A percentile compares a stretch with the other conserved stretches of the same genome.
These are phyloP conservation scores for Pyrenophora seminiperda DNA, from an alignment of 2,329 filamentous ascomycete genomes.

Conservation along the genomic window DNA sequence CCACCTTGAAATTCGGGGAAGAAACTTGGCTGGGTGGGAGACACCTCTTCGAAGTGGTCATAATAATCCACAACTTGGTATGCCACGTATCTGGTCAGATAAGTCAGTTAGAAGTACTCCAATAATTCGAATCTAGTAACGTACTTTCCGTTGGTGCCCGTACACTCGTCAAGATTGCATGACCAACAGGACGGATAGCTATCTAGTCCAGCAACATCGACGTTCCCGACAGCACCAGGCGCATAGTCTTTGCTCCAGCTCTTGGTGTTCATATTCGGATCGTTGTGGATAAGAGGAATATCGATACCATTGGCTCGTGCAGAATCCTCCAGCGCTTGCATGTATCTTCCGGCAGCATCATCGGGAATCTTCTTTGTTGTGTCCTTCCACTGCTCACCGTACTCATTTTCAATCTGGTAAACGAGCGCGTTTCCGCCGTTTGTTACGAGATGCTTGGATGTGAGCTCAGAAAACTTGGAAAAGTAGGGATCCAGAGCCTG, in stretches of 20 bases:
- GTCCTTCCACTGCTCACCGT: constrained; percentile 50
- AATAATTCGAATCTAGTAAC: background rate
- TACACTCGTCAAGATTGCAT: constrained; percentile 66
- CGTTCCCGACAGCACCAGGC: constrained; percentile 57
- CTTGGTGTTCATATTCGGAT: constrained; percentile 63
- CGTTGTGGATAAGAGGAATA: constrained; percentile 63
- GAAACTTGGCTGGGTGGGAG: constrained; percentile 57
- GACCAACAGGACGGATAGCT: constrained; percentile 64
- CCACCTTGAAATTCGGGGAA: constrained; percentile 66
- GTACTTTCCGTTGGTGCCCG: constrained; percentile 61
- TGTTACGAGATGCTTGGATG: constrained; percentile 60
- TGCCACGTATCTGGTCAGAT: constrained; percentile 52
- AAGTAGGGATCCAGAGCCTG: constrained; percentile 62
- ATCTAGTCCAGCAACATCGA: constrained; percentile 60
- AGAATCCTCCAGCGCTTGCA: constrained; percentile 61
- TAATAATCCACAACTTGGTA: constrained; percentile 59
- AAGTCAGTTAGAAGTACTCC: background rate
- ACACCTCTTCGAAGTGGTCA: constrained; percentile 52
- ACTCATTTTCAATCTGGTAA: constrained; percentile 65
- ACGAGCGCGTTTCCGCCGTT: constrained; percentile 63
- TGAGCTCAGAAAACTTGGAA: constrained; percentile 56
- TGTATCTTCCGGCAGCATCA: constrained; percentile 58
- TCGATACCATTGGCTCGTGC: constrained; percentile 63
- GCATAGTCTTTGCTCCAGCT: constrained; percentile 67
- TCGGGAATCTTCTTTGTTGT: constrained; percentile 53